Evolutionary conservation across 1,284 basidiomycete species (phyloP).

Genomic region (Boletus austroedulis): DNA sequence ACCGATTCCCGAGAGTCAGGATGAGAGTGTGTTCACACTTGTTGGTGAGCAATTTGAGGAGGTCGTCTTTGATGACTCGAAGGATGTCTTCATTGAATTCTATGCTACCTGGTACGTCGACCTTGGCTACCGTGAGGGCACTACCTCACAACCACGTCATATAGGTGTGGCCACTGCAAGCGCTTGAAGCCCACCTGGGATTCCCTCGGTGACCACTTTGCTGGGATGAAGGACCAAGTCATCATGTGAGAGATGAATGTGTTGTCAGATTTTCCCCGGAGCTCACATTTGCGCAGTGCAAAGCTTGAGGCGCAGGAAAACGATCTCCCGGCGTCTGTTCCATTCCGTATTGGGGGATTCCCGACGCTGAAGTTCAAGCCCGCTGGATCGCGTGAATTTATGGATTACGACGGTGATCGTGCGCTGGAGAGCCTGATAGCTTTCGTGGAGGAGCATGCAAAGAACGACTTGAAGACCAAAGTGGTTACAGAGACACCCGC

Average conservation of each 20-base stretch:
- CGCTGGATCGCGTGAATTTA: slow-evolving; percentile 82
- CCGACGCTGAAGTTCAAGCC: slow-evolving; percentile 97
- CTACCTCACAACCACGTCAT: neutral
- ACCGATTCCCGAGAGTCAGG: slow-evolving; percentile 81
- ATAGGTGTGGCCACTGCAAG: slow-evolving; percentile 93
- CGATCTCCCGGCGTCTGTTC: slow-evolving; percentile 84
- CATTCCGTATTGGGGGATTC: slow-evolving; percentile 88
- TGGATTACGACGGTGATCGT: slow-evolving; percentile 93
- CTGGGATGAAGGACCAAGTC: slow-evolving; percentile 72
- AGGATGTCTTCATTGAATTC: slow-evolving; percentile 97
- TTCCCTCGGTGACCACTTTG: slow-evolving; percentile 84
- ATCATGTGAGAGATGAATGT: slow-evolving; percentile 62
- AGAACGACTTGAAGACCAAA: slow-evolving; percentile 50
- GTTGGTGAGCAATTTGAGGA: slow-evolving; percentile 91
- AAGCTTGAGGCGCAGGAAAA: slow-evolving; percentile 98
- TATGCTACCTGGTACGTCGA: slow-evolving; percentile 89
- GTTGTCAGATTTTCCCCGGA: slow-evolving; percentile 1
- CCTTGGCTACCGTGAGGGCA: neutral
- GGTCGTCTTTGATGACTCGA: slow-evolving; percentile 80
- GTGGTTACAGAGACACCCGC: slow-evolving; percentile 12
- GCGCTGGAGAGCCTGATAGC: slow-evolving; percentile 82
- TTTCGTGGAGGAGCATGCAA: slow-evolving; percentile 80
- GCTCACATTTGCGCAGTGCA: slow-evolving; percentile 53
- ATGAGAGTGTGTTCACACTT: slow-evolving; percentile 80
- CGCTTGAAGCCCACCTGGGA: slow-evolving; percentile 96